Evolutionary conservation across 352 stramenopile genomes (phyloP), one percentile per base, ranked within the genome.

Genomic region (Globisporangium viniferum): DNA sequence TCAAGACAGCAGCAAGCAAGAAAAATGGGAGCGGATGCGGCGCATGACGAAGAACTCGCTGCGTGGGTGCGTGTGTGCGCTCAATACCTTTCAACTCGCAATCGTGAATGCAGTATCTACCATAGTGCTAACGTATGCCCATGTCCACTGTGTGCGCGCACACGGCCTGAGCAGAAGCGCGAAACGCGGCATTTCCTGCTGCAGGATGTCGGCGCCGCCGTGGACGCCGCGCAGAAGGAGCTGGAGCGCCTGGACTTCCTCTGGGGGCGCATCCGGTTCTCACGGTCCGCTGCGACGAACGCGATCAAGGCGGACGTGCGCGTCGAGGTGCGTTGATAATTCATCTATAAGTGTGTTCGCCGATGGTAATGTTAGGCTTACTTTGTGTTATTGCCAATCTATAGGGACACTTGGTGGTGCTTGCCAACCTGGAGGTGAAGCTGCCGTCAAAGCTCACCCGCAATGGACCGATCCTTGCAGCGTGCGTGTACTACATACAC

Each of bases 181-280:
- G 84, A 91, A 67, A 82, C 81, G 60, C 81, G 78, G 10, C 73
- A 75, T 22, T 93, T 86, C 63, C 64, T 93, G 59, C 70, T 83
- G 51, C 82, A 86, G 66, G 78, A 89, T 55, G 82, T 88, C 8
- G 71, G 79, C 64, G 77, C 78, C 33, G 72, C 80, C 15, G 70
- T 90, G 22, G 71, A 82, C 49, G 79, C 73, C 22, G 82, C 83
- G 35, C 68, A 82, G 51, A 76, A 86, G 18, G 86, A 94, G 62
- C 71, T 94, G 9, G 86, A 94, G 69, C 86, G 81, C 22, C 79
- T 94, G n/a, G 86, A 94, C 66, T 89, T 94, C 66, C 79, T 94
- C 36, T 94, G 86, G 84, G 84, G 86, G 7, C 77, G 82, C 64
- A 94, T 94, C 59, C 86, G 86, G 20, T 86, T 88, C 54, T 82